Conservation (phyloP, 169 alveolate genomes). For the Cryptosporidium meleagridis region DNA sequence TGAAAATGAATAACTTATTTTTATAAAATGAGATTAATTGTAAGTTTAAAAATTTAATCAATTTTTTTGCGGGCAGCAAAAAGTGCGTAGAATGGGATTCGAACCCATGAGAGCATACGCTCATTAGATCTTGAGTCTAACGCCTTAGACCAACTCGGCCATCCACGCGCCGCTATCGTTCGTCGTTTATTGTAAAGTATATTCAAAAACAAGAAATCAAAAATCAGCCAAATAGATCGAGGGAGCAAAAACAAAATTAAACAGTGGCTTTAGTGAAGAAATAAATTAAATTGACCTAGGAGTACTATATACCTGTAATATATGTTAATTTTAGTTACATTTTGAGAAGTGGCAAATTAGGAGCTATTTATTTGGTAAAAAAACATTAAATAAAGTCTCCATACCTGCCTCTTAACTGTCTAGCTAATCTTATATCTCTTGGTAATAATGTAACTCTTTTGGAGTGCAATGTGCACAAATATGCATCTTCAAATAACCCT, state of each 20-base stretch:
- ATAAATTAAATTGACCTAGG: not conserved
- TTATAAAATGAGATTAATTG: not conserved
- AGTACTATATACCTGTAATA: not conserved
- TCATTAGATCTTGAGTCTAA: constrained; percentile 86
- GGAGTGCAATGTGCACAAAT: constrained; percentile 87
- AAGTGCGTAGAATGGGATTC: constrained; percentile 84
- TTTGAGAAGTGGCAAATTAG: not conserved
- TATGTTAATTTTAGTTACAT: not conserved
- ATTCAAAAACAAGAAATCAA: not conserved
- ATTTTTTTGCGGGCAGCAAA: not conserved
- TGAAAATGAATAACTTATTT: too few species aligned
- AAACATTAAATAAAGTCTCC: constrained; percentile 53
- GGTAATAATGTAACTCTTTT: constrained; percentile 88
- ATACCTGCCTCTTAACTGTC: constrained; percentile 83
- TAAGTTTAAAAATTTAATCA: not conserved
- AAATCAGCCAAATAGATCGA: too few species aligned
- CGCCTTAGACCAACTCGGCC: constrained; percentile 88
- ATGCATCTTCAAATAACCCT: constrained; percentile 86
- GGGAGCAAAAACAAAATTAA: not conserved
- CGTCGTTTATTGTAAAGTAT: not conserved
- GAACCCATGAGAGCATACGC: constrained; percentile 86
- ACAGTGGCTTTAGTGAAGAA: not conserved
- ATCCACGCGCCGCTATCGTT: constrained; percentile 74
- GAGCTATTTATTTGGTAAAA: not conserved
- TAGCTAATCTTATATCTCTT: constrained; percentile 86